Evolutionary conservation across 2,329 filamentous ascomycete species (phyloP), one percentile per base, ranked within the genome.

Genomic region (Graphilbum ipis-grandicollis): DNA sequence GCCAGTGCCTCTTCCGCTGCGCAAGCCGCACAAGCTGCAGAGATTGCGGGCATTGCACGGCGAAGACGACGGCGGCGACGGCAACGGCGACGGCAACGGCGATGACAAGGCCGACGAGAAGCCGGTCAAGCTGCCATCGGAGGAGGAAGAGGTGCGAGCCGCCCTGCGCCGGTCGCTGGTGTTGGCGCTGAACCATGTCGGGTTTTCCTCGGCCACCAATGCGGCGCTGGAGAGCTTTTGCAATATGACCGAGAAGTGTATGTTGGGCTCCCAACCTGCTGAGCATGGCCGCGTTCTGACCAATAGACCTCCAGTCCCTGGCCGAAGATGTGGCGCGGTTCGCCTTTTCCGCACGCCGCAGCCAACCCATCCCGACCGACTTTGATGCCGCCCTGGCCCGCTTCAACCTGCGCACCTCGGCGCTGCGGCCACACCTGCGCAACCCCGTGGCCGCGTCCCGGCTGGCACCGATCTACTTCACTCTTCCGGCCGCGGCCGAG

Each of bases 161-260:
- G 59, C 63, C 2, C 54, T 78, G 19, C 60, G 63, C 33, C 64
- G 71, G 35, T 66, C 69, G 10, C 66, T 77, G 39, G 65, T 62
- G 0, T 50, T 75, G 39, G 62, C 63, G 3, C 51, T 77, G 21
- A 54, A 66, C 31, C 65, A 74, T 41, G 65, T 75, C 28, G 73
- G 73, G 21, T 78, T 76, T 45, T 58, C 65, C 22, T 56, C 59
- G 19, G 64, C 71, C 13, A 63, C 58, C 1, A 58, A 61, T 8
- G 66, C 72, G 37, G 71, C 72, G 2, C 51, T 78, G 45, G 71
- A 76, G 49, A 65, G 65, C 44, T 68, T 77, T 31, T 62, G 68
- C 4, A 52, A 56, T 17, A 56, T 65, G 44, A 64, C 67, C 2
- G 72, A 77, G 47, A 60, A 61, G 5, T 78, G 73, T 76, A 50